These are phyloP conservation scores for Penicillium manginii DNA, from an alignment of 495 filamentous ascomycete species.

Conservation along the genomic window DNA sequence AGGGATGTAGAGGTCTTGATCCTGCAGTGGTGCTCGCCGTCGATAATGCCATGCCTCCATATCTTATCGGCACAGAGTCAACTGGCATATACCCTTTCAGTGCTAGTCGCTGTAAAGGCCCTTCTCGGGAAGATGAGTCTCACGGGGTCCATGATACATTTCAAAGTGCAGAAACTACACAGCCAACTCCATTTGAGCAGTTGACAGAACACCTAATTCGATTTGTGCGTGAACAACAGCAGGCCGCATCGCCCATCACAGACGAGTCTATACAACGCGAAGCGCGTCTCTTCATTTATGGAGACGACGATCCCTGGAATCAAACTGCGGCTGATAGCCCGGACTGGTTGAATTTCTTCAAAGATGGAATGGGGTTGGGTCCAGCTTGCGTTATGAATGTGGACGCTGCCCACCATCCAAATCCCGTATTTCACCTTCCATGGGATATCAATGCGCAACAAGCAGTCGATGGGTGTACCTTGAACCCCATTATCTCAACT, in stretches of 20 bases:
- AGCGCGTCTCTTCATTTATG: constrained; percentile 60
- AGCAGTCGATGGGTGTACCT: neutral
- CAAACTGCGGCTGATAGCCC: constrained; percentile 63
- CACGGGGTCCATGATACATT: neutral
- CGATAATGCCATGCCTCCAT: constrained; percentile 68
- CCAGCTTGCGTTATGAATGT: constrained; percentile 1
- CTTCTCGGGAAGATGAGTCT: neutral
- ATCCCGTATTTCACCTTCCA: constrained; percentile 2
- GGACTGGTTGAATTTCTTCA: constrained; percentile 61
- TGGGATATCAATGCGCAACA: neutral
- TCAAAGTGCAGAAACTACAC: neutral
- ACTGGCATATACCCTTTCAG: constrained; percentile 23
- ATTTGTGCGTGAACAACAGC: constrained; percentile 43
- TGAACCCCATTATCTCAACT: neutral
- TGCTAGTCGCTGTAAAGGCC: constrained; percentile 10
- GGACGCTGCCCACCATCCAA: constrained; percentile 1
- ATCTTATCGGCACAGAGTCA: constrained; percentile 29
- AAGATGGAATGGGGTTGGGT: constrained; percentile 32
- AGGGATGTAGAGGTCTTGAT: constrained; percentile 69
- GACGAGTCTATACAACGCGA: constrained; percentile 58
- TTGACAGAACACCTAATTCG: constrained; percentile 38
- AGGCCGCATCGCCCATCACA: constrained; percentile 44
- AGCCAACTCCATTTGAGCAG: constrained; percentile 7
- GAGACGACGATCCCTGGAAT: constrained; percentile 65
- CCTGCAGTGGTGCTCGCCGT: constrained; percentile 61